These are phyloP conservation scores for Russula olivacea DNA, from an alignment of 768 basidiomycete species.

Conservation along the genomic window DNA sequence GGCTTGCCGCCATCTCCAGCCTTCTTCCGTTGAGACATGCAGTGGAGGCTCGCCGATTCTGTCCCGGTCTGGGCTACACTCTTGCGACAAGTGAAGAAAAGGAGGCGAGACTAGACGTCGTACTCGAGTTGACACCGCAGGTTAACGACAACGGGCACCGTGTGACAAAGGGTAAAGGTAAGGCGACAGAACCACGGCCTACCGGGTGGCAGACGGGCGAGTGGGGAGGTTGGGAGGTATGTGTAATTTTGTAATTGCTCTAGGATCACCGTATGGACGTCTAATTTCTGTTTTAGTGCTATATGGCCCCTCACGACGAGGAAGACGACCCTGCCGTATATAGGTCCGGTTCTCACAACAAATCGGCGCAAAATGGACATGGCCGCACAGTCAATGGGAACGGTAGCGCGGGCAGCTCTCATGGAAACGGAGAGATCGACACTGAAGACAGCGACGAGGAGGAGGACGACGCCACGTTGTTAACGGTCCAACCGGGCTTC, in stretches of 20 bases:
- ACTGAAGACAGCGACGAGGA: conserved; percentile 22
- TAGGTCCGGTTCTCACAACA: conserved; percentile 42
- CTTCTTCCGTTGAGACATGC: conserved; percentile 66
- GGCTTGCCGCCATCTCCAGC: conserved; percentile 68
- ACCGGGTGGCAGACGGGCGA: conserved; percentile 64
- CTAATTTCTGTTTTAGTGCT: conserved; percentile 51
- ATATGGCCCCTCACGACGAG: conserved; percentile 91
- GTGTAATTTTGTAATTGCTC: conserved; percentile 28
- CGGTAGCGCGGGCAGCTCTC: conserved; percentile 22
- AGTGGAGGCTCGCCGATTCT: conserved; percentile 80
- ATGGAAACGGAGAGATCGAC: conserved; percentile 4
- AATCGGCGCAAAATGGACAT: conserved; percentile 24
- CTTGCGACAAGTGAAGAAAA: conserved; percentile 82
- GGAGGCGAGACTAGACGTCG: conserved; percentile 79
- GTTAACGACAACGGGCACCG: conserved; percentile 26
- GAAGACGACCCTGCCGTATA: conserved; percentile 96
- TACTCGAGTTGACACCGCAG: conserved; percentile 79
- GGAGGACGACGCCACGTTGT: conserved; percentile 69
- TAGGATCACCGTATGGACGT: background rate
- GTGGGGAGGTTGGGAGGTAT: conserved; percentile 93
- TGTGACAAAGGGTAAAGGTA: conserved; percentile 27
- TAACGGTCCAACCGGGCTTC: conserved; percentile 85
- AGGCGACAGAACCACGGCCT: conserved; percentile 31
- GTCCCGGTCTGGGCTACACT: conserved; percentile 92
- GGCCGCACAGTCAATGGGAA: conserved; percentile 24